A percentile compares a stretch with the other conserved stretches of the same genome.
Conservation (phyloP, 2,329 filamentous ascomycete species). For the Lasiodiplodia sp. region DNA sequence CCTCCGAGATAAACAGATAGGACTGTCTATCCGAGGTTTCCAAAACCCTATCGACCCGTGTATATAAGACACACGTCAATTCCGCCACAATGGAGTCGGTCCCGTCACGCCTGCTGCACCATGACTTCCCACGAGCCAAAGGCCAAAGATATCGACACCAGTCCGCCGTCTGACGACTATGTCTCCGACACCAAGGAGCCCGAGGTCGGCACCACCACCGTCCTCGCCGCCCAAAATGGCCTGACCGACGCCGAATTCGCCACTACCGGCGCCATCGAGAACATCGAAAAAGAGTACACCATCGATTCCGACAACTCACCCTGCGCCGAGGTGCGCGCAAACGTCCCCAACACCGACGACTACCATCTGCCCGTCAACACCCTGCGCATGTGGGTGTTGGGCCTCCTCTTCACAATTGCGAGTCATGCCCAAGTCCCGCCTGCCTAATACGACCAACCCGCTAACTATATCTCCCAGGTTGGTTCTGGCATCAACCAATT, state of each 20-base stretch:
- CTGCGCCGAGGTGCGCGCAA: constrained; percentile 27
- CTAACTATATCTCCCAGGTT: constrained; percentile 1
- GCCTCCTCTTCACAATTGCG: constrained; percentile 54
- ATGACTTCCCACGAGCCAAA: constrained; percentile 10
- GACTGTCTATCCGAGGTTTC: not conserved
- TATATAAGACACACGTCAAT: constrained; percentile 3
- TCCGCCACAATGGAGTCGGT: not conserved
- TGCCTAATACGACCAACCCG: not conserved
- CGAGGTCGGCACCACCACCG: constrained; percentile 16
- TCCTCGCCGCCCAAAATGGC: constrained; percentile 14
- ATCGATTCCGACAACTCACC: constrained; percentile 30
- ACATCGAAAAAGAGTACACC: constrained; percentile 29
- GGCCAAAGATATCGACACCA: constrained; percentile 13
- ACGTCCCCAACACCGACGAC: constrained; percentile 30
- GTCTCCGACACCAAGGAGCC: constrained; percentile 13
- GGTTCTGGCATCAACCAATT: constrained; percentile 40
- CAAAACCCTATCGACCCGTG: not conserved
- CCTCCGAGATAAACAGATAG: constrained; percentile 21
- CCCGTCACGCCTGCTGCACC: not conserved
- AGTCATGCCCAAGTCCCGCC: constrained; percentile 30
- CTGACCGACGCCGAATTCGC: constrained; percentile 24
- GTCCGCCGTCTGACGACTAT: constrained; percentile 23
- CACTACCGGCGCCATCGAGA: constrained; percentile 27
- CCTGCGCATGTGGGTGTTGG: constrained; percentile 55
- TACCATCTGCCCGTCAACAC: constrained; percentile 46